These are phyloP conservation scores for Trametes polyzona DNA, from an alignment of 1,284 basidiomycete species.

Conservation along the genomic window DNA sequence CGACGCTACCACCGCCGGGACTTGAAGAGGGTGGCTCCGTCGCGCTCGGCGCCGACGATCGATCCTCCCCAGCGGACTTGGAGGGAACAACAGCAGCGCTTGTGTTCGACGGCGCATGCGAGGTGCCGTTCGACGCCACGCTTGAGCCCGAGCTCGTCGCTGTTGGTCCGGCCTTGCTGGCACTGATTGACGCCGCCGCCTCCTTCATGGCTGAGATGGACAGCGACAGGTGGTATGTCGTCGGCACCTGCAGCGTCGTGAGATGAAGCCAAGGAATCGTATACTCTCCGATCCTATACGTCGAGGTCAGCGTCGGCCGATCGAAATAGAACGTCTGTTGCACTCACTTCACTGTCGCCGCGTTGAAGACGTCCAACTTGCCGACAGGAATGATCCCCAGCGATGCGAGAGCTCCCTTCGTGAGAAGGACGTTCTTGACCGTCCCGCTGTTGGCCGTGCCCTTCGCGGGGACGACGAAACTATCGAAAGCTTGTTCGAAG, in stretches of 20 bases:
- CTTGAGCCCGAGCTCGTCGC: neutral
- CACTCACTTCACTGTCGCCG: constrained; percentile 45
- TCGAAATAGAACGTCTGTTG: neutral
- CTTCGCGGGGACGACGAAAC: constrained; percentile 59
- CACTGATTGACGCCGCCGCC: constrained; percentile 12
- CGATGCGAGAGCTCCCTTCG: constrained; percentile 56
- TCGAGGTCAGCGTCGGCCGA: neutral
- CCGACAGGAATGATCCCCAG: constrained; percentile 58
- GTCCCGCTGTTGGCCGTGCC: constrained; percentile 59
- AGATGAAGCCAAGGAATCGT: constrained; percentile 26
- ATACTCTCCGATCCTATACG: constrained; percentile 17
- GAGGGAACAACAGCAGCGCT: neutral
- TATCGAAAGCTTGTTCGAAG: constrained; percentile 56
- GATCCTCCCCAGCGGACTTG: neutral
- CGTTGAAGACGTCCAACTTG: constrained; percentile 55
- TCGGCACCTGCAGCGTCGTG: constrained; percentile 13
- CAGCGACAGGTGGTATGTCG: constrained; percentile 11
- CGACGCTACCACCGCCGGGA: no score
- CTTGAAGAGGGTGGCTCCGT: no score
- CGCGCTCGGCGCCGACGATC: no score
- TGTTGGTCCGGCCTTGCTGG: constrained; percentile 13
- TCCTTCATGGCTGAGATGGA: constrained; percentile 18
- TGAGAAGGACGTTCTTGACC: constrained; percentile 58
- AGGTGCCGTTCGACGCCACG: neutral
- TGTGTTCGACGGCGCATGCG: neutral